Conservation (phyloP, 176 grass and related monocot species). For the Oryza longistaminata region DNA sequence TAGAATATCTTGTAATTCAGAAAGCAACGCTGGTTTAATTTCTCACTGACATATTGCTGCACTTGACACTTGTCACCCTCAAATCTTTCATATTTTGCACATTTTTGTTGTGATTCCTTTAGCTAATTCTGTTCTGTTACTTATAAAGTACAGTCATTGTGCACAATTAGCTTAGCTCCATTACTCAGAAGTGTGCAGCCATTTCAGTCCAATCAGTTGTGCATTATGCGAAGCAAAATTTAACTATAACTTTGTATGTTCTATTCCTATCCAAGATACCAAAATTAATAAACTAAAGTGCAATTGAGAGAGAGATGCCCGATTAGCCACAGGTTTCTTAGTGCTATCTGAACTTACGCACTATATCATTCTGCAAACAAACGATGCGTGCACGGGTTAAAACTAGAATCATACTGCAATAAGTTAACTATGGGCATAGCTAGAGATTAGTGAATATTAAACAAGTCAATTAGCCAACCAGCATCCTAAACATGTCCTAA, state of each 20-base stretch:
- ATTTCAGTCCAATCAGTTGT: not conserved
- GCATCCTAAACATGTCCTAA: constrained; percentile 22
- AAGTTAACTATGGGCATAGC: not conserved
- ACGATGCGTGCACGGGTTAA: constrained; percentile 37
- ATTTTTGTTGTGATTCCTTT: not conserved
- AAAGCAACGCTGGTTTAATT: not conserved
- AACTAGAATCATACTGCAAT: constrained; percentile 27
- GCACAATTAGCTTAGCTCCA: not conserved
- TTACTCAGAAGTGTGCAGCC: not conserved
- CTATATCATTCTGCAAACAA: not conserved
- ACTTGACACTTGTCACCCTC: not conserved
- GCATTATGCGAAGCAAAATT: not conserved
- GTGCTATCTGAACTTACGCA: constrained; percentile 54
- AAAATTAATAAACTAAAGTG: constrained; percentile 22
- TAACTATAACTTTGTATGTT: not conserved
- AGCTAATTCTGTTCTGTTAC: not conserved
- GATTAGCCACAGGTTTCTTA: constrained; percentile 17
- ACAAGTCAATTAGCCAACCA: constrained; percentile 15
- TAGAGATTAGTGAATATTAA: not conserved
- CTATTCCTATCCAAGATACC: not conserved
- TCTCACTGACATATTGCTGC: not conserved
- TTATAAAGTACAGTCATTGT: not conserved
- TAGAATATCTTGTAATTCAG: not conserved
- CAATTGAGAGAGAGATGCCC: not conserved
- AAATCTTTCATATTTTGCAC: not conserved